These are phyloP conservation scores for Phialophora macrospora DNA, from an alignment of 2,329 filamentous ascomycete genomes.

Conservation along the genomic window DNA sequence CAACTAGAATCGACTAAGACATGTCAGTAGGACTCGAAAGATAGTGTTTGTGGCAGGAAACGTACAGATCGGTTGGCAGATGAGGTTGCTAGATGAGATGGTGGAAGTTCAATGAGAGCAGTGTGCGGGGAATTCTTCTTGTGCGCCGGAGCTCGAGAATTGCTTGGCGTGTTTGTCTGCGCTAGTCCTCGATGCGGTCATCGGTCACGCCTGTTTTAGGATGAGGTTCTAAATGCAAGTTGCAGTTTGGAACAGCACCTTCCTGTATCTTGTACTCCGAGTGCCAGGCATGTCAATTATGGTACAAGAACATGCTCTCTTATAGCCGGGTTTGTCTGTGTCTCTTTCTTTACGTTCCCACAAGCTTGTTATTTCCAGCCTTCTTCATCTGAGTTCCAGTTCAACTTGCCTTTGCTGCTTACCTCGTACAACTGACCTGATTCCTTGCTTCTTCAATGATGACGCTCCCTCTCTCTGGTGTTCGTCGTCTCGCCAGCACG, in stretches of 20 bases:
- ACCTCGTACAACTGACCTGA: not conserved
- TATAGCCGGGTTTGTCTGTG: not conserved
- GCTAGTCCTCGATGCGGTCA: constrained; percentile 18
- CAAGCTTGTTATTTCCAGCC: not conserved
- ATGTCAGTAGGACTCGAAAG: constrained; percentile 20
- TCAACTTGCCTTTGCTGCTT: not conserved
- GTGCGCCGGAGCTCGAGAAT: constrained; percentile 20
- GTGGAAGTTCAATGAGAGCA: constrained; percentile 18
- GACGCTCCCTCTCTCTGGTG: constrained; percentile 24
- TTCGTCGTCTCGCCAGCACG: constrained; percentile 25
- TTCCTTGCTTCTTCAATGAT: constrained; percentile 14
- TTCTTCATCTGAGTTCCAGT: not conserved
- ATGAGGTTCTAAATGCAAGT: not conserved
- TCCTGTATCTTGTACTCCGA: not conserved
- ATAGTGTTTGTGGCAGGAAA: constrained; percentile 2
- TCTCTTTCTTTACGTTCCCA: not conserved
- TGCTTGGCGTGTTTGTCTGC: constrained; percentile 29
- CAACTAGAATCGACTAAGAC: constrained; percentile 28
- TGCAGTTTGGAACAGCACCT: not conserved
- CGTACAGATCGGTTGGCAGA: constrained; percentile 30
- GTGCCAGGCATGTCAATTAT: not conserved
- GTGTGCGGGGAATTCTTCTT: constrained; percentile 16
- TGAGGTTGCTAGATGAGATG: constrained; percentile 35
- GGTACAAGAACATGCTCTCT: not conserved
- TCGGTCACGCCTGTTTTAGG: not conserved